Evolutionary conservation across 116 monocot species (phyloP).

Genomic region (Posidonia oceanica): DNA sequence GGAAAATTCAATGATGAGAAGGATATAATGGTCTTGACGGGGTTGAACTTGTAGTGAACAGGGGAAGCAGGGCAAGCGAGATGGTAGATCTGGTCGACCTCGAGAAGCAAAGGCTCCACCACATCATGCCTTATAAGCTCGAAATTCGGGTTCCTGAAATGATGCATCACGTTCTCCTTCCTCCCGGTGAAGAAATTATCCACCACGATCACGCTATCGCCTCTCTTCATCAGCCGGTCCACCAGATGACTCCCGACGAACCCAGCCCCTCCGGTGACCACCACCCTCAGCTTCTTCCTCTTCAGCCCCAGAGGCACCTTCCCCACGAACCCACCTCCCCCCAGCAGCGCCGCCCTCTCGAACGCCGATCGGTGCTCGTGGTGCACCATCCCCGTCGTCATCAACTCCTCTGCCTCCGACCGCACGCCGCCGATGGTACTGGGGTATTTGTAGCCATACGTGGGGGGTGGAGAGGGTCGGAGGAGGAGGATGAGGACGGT

Average conservation of each 20-base stretch:
- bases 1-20: slow-evolving; percentile 10
- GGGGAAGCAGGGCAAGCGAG: slow-evolving; percentile 98
- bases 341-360: background rate
- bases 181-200: slow-evolving; percentile 95
- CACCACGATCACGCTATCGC: slow-evolving; percentile 82
- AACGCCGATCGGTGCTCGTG: slow-evolving; percentile 5
- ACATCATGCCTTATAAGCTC: slow-evolving; percentile 91
- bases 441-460: background rate
- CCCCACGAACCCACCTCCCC: slow-evolving; percentile 25
- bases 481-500: slow-evolving; percentile 26
- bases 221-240: slow-evolving; percentile 68
- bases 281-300: slow-evolving; percentile 66
- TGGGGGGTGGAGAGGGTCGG: background rate
- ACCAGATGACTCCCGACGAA: slow-evolving; percentile 95
- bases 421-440: background rate
- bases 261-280: slow-evolving; percentile 87
- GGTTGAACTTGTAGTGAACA: slow-evolving; percentile 98
- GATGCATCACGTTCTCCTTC: slow-evolving; percentile 95
- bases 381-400: slow-evolving; percentile 1
- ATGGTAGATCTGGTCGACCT: slow-evolving; percentile 99
- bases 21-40: slow-evolving; percentile 99
- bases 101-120: slow-evolving; percentile 82
- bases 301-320: slow-evolving; percentile 72
- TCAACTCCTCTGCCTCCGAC: background rate
- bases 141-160: slow-evolving; percentile 75